Base-by-base conservation (phyloP, 805 yeast genomes). In the Sporopachydermia lactativora region DNA sequence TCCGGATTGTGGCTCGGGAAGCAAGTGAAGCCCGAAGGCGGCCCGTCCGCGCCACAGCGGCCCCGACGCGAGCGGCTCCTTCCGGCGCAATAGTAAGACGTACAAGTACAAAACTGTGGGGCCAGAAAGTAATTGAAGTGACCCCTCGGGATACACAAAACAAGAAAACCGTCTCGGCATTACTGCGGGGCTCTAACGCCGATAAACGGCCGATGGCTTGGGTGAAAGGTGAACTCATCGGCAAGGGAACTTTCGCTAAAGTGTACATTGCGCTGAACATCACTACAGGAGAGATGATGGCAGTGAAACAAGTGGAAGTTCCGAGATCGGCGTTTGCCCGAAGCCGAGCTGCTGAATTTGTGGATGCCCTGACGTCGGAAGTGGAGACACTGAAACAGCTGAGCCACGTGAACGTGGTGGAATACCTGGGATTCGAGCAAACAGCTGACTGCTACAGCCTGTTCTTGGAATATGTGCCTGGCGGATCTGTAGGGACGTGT, bases 241-340 rank as follows among this genome's bases (percentile, higher is more conserved):
- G 99, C 0, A 75, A 84, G 43, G 99, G 99, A 0, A 88, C 96
- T 1, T 92, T 88, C 65, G 99, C 98, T 5, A 78, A 83, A 31
- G 99, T 92, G 1, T 89, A 71, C 53, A 65, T 92, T 42, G 96
- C 95, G 1, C 68, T 92, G 53, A 92, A 92, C 58, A 88, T 86
- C 14, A 92, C 97, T 1, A 85, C 95, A 0, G 97, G 97, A 41
- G 99, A 92, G 52, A 86, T 92, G 95, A 81, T 92, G 64, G 99
- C 99, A 0, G 98, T 92, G 2, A 92, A 92, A 54, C 98, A 92
- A 59, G 96, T 89, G 2, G 77, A 71, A 35, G 78, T 80, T 8
- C 77, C 83, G 1, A 58, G 61, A 41, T 39, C 71, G 39, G 13
- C 31, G 31, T 24, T 24, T 8, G 31, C 31, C 13, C 8, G 31